These are phyloP conservation scores for Tolypocladium pustulatum DNA, from an alignment of 2,329 filamentous ascomycete species.

Conservation along the genomic window DNA sequence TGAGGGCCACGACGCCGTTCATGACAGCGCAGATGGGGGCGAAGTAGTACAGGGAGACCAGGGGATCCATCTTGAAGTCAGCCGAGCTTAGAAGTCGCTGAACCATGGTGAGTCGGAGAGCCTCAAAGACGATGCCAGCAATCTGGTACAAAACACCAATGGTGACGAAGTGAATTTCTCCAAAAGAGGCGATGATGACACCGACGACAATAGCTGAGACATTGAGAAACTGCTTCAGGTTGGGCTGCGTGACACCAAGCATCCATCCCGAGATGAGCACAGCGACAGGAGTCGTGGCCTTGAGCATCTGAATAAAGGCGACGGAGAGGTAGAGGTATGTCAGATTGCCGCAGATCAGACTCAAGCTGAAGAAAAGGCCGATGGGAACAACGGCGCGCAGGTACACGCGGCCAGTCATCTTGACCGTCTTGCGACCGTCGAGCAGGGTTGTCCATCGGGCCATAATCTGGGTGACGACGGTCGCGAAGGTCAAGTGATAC, in stretches of 20 bases:
- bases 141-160: constrained; percentile 71
- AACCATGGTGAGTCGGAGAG: constrained; percentile 73
- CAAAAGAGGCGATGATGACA: constrained; percentile 87
- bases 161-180: constrained; percentile 88
- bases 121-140: constrained; percentile 70
- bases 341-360: constrained; percentile 91
- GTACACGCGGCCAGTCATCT: constrained; percentile 94
- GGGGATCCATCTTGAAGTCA: constrained; percentile 86
- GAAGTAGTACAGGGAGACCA: constrained; percentile 85
- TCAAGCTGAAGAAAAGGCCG: constrained; percentile 90
- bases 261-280: constrained; percentile 84
- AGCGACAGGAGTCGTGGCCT: constrained; percentile 92
- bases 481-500: constrained; percentile 91
- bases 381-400: constrained; percentile 90
- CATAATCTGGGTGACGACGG: constrained; percentile 86
- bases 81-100: constrained; percentile 70
- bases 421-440: constrained; percentile 89
- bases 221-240: constrained; percentile 80
- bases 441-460: constrained; percentile 82
- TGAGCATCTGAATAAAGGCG: constrained; percentile 98
- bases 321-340: constrained; percentile 93
- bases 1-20: constrained; percentile 63
- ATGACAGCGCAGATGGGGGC: constrained; percentile 74
- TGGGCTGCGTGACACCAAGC: constrained; percentile 74
- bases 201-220: constrained; percentile 91